These are phyloP conservation scores for Endothia cerciana DNA, from an alignment of 2,329 filamentous ascomycete genomes.

Conservation along the genomic window DNA sequence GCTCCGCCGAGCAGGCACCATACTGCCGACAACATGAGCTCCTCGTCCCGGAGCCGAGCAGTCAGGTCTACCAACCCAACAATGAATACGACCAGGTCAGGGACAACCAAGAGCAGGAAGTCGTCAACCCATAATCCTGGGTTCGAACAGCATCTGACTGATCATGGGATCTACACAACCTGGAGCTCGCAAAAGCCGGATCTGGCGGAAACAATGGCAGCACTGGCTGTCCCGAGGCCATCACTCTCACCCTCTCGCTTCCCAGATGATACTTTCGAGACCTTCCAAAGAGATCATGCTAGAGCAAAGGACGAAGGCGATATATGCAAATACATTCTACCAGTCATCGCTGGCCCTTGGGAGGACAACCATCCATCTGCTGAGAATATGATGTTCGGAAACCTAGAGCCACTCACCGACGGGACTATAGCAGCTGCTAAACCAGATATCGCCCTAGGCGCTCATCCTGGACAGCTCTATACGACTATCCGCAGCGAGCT, in stretches of 20 bases:
- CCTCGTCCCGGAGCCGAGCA: constrained; percentile 25
- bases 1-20: background rate
- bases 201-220: constrained; percentile 37
- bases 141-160: constrained; percentile 44
- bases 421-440: constrained; percentile 35
- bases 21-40: constrained; percentile 24
- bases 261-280: constrained; percentile 35
- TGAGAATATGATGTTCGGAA: constrained; percentile 39
- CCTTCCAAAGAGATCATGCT: constrained; percentile 37
- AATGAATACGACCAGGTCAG: constrained; percentile 29
- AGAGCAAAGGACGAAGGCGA: constrained; percentile 41
- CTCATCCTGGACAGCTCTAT: constrained; percentile 28
- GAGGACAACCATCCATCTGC: constrained; percentile 33
- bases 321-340: constrained; percentile 39
- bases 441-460: constrained; percentile 41
- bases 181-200: constrained; percentile 38
- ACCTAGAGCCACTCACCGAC: constrained; percentile 42
- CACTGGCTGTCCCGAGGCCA: constrained; percentile 35
- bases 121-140: constrained; percentile 38
- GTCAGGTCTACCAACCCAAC: constrained; percentile 31
- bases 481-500: constrained; percentile 34
- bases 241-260: constrained; percentile 44
- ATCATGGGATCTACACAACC: constrained; percentile 38
- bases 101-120: constrained; percentile 33
- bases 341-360: constrained; percentile 37